Evolutionary conservation across 306 rosid species (phyloP).

Genomic region (Pyrus betulifolia): DNA sequence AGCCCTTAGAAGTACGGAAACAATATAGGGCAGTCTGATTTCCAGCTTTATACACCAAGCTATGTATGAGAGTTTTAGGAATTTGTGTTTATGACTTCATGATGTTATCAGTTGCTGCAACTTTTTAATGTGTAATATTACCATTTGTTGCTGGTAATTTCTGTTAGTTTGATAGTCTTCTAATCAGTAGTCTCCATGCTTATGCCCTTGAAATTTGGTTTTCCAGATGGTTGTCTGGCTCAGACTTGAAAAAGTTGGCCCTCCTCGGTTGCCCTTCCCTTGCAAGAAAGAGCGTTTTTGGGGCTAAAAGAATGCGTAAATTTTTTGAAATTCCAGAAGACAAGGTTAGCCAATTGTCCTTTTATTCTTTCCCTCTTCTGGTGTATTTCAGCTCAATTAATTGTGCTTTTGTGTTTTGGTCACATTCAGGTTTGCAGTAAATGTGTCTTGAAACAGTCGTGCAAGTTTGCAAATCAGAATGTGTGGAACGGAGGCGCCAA

Average conservation of each 20-base stretch:
- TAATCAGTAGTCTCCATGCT: background rate
- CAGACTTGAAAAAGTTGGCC: slow-evolving; percentile 60
- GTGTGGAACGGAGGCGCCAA: slow-evolving; percentile 38
- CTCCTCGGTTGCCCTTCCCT: slow-evolving; percentile 62
- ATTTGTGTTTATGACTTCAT: background rate
- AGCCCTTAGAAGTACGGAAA: background rate
- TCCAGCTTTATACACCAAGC: background rate
- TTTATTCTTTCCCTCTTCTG: background rate
- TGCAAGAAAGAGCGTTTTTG: slow-evolving; percentile 22
- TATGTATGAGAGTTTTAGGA: background rate
- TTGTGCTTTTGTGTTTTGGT: background rate
- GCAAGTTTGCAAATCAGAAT: slow-evolving; percentile 45
- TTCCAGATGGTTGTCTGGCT: slow-evolving; percentile 75
- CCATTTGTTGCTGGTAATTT: background rate
- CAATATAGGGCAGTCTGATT: background rate
- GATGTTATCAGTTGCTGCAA: background rate
- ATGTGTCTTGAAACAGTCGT: slow-evolving; percentile 33
- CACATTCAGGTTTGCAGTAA: slow-evolving; percentile 38
- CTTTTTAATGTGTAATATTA: background rate
- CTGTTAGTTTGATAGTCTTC: background rate
- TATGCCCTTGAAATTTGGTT: slow-evolving; percentile 16
- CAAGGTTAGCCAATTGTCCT: slow-evolving; percentile 17
- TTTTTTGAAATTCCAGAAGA: slow-evolving; percentile 57
- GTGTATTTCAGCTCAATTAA: background rate
- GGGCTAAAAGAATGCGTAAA: slow-evolving; percentile 59